Base-by-base conservation (phyloP, 2,329 filamentous ascomycete species). In the Clarireedia hainanense region DNA sequence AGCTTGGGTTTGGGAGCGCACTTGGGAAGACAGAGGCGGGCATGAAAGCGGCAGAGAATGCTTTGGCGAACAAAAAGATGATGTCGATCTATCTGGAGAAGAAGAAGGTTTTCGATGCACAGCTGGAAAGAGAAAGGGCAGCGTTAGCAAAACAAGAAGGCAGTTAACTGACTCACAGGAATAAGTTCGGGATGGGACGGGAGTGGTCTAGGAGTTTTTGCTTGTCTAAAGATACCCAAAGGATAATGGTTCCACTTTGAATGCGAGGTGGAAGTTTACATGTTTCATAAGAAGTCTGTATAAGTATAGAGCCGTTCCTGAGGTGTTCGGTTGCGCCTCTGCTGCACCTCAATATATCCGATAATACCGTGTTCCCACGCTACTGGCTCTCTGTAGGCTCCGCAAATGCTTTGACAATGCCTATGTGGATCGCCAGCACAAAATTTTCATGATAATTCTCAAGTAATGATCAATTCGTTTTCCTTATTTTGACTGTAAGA, bases 21-120 rank as follows among this genome's bases (percentile, higher is more conserved):
- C 71, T 81, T 60, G 81, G 78, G 54, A 90, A 90, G 71, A 81
- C 80, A 56, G 84, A 89, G 56, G 88, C 87, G 1, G 84, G 84
- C 0, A 74, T 79, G 14, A 83, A 80, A 61, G 88, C 88, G 1
- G 88, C 88, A 0, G 70, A 74, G 43, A 74, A 75, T 61, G 86
- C 85, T 0, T 64, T 91, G 67, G 73, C 77, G 43, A 84, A 89
- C 65, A 85, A 83, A 68, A 86, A 84, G 64, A 62, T 88, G 60
- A 66, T 70, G 24, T 75, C 74, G 62, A 71, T 72, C 51, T 76
- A 75, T 39, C 73, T 71, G 69, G 72, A 75, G 14, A 72, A 73
- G 57, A 77, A 74, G 63, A 74, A 69, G 60, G 64, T 76, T 24
- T 70, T 74, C 50, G 73, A 76, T 66, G 74, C 74, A 46, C 64